These are phyloP conservation scores for Penicillium cinerascens DNA, from an alignment of 495 filamentous ascomycete species.

Conservation along the genomic window DNA sequence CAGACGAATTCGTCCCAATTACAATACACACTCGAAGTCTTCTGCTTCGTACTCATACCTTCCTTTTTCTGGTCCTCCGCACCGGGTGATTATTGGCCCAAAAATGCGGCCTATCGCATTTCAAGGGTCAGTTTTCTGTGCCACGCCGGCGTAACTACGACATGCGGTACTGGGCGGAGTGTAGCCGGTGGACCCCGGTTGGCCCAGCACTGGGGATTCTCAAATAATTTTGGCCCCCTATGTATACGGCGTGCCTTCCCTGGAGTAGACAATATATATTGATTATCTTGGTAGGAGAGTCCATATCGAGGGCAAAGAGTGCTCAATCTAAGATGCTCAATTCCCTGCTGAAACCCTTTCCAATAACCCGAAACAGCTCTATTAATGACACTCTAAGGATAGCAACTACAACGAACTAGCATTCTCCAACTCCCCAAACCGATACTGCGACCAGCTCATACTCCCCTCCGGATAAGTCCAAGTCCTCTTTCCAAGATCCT, in stretches of 20 bases:
- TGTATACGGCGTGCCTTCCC: too few relatives aligned
- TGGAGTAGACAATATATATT: too few relatives aligned
- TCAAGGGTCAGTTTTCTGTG: background rate
- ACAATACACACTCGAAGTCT: background rate
- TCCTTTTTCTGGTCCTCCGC: background rate
- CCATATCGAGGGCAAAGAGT: too few relatives aligned
- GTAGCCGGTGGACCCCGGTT: background rate
- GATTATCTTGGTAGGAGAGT: too few relatives aligned
- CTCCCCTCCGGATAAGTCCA: conserved; percentile 66
- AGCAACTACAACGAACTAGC: conserved; percentile 24
- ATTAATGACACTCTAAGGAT: background rate
- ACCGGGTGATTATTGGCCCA: background rate
- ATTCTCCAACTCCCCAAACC: conserved; percentile 60
- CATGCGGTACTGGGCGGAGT: too few relatives aligned
- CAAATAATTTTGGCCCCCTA: too few relatives aligned
- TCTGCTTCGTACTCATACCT: background rate
- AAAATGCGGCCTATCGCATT: background rate
- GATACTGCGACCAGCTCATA: conserved; percentile 72
- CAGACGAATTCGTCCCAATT: conserved; percentile 5
- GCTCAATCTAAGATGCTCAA: background rate
- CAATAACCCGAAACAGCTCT: background rate
- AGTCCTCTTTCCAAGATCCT: conserved; percentile 56
- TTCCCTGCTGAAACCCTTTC: background rate
- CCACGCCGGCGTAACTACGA: background rate
- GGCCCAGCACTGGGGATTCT: too few relatives aligned